Evolutionary conservation across 768 basidiomycete genomes (phyloP).

Genomic region (Boletellus ananiceps): DNA sequence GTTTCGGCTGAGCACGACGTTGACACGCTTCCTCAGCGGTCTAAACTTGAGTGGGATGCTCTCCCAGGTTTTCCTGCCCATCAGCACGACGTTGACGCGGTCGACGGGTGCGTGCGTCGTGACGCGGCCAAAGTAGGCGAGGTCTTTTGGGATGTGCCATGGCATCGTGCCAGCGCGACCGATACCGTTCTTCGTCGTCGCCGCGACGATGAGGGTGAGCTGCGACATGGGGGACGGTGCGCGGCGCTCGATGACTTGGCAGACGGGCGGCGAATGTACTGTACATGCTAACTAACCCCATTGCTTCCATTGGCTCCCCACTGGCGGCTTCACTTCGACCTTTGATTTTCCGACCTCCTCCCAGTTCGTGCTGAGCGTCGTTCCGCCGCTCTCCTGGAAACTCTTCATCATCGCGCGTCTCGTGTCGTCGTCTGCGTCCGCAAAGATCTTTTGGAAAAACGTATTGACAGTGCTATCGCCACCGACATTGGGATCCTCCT

Average conservation of each 20-base stretch:
- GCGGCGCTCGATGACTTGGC: too few species aligned
- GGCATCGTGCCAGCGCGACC: constrained; percentile 73
- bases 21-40: constrained; percentile 71
- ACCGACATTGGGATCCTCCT: constrained; percentile 85
- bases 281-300: constrained; percentile 44
- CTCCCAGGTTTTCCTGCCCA: constrained; percentile 98
- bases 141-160: constrained; percentile 85
- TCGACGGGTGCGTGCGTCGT: constrained; percentile 57
- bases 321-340: constrained; percentile 78
- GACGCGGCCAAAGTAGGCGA: constrained; percentile 88
- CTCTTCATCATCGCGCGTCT: constrained; percentile 97
- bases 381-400: constrained; percentile 91
- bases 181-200: constrained; percentile 83
- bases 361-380: constrained; percentile 95
- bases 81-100: constrained; percentile 71
- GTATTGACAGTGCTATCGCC: constrained; percentile 83
- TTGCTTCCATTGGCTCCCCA: constrained; percentile 80
- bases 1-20: constrained; percentile 72
- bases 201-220: constrained; percentile 91
- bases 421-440: constrained; percentile 88
- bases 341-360: constrained; percentile 68
- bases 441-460: constrained; percentile 90
- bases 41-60: constrained; percentile 84
- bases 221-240: constrained; percentile 43
- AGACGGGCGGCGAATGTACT: neutral